phyloP scores from a whole-genome alignment of 2,329 filamentous ascomycete species.

The Juglanconis sp. region DNA sequence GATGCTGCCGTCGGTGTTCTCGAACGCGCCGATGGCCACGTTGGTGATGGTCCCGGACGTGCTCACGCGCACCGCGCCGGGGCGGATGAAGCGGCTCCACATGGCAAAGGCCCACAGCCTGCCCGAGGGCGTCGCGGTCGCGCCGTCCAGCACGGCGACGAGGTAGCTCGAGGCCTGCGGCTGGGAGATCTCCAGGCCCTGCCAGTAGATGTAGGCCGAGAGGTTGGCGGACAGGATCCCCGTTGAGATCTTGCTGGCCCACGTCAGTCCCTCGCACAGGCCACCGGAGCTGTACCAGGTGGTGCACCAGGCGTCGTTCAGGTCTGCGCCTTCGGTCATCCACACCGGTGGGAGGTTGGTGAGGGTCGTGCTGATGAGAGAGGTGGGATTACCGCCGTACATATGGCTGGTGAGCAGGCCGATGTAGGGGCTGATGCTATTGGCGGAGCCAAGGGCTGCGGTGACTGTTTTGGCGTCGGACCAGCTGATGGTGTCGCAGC shows the following conservation, averaged over 20 bases:
- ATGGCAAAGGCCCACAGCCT: slow-evolving; percentile 29
- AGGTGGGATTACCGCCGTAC: slow-evolving; percentile 38
- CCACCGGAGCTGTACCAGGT: slow-evolving; percentile 40
- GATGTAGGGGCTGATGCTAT: slow-evolving; percentile 23
- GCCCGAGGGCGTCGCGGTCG: slow-evolving; percentile 23
- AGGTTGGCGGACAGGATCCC: slow-evolving; percentile 40
- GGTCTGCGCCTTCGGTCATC: slow-evolving; percentile 46
- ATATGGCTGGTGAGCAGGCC: slow-evolving; percentile 37
- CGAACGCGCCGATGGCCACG: slow-evolving; percentile 24
- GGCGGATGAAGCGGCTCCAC: slow-evolving; percentile 29
- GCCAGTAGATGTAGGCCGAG: slow-evolving; percentile 47
- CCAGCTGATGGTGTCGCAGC: slow-evolving; percentile 40
- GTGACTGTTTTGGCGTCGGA: slow-evolving; percentile 23
- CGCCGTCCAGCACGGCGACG: slow-evolving; percentile 20
- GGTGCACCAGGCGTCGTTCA: slow-evolving; percentile 36
- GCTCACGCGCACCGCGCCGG: slow-evolving; percentile 26
- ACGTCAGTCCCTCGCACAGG: slow-evolving; percentile 42
- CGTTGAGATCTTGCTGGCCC: slow-evolving; percentile 43
- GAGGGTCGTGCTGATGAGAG: slow-evolving; percentile 37
- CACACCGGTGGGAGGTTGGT: slow-evolving; percentile 31
- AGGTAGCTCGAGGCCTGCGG: slow-evolving; percentile 16
- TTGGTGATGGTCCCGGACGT: slow-evolving; percentile 25
- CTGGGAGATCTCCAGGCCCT: slow-evolving; percentile 27
- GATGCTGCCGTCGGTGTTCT: slow-evolving; percentile 31
- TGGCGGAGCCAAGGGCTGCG: slow-evolving; percentile 1